Base-by-base conservation (phyloP, 768 basidiomycete genomes). In the Trametes elegans region DNA sequence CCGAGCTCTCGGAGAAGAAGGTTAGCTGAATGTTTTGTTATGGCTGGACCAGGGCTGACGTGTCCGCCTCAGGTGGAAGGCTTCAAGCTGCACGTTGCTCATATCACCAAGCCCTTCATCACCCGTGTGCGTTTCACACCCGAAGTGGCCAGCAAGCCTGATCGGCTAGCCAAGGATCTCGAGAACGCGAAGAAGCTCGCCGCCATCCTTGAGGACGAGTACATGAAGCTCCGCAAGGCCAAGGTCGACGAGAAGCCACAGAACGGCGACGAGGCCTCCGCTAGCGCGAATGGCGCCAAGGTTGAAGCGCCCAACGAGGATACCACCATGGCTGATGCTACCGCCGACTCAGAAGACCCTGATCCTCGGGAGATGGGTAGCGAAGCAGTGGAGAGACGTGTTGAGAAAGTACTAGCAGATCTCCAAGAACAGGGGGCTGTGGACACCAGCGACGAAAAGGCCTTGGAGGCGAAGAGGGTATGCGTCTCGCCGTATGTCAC, bases 41-140 rank as follows among this genome's bases (percentile, higher is more conserved):
- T n/a, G n/a, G n/a, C n/a, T n/a, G 34, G 11, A 38, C 38, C 27
- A 6, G 7, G 39, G 11, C 36, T 36, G n/a, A 21, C 43, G 10
- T 42, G 16, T 43, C n/a, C 27, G 53, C 6, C 53, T 21, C 63
- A 97, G 94, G 91, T 98, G 66, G 92, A 95, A 68, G 90, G 88
- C 52, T 97, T 98, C 78, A 95, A 93, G 66, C 76, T 97, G 46
- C 93, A 96, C 70, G 88, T 94, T 63, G 83, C 88, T 29, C 91
- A 90, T 68, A 89, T 84, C 65, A 76, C 80, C 43, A 85, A 82
- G 59, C 87, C 91, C 27, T 90, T 89, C 72, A 79, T 84, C 53
- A 88, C 87, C 64, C 79, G 86, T 60, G 73, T 91, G 53, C 87
- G 93, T 42, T 84, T 83, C 63, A 82, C 95, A 5, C 93, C 95